These are phyloP conservation scores for Yamadazyma songkhlaensis DNA, from an alignment of 1,139 yeast genomes.

Conservation along the genomic window DNA sequence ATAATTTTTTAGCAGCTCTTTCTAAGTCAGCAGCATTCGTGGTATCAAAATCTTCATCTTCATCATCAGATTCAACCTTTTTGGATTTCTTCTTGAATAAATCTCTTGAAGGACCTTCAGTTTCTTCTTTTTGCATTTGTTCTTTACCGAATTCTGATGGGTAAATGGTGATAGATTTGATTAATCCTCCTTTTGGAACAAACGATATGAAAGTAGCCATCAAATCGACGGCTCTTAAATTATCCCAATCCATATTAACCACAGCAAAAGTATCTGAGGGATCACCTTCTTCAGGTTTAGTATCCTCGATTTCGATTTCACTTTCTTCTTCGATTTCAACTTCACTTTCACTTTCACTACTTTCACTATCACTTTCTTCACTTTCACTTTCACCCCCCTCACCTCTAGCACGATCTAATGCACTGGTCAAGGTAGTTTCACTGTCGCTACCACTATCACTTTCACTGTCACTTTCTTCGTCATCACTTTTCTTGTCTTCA, in stretches of 20 bases:
- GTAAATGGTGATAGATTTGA: slow-evolving; percentile 69
- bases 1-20: slow-evolving; percentile 61
- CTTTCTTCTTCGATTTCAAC: slow-evolving; percentile 42
- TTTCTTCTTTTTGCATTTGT: slow-evolving; percentile 85
- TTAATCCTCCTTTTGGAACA: slow-evolving; percentile 72
- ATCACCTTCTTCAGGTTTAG: slow-evolving; percentile 77
- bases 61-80: slow-evolving; percentile 30
- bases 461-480: slow-evolving; percentile 1
- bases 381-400: slow-evolving; percentile 43
- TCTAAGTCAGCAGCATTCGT: slow-evolving; percentile 42
- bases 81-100: slow-evolving; percentile 53
- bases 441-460: not conserved
- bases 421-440: slow-evolving; percentile 13
- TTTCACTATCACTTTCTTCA: slow-evolving; percentile 18
- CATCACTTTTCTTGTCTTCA: slow-evolving; percentile 21
- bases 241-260: slow-evolving; percentile 98
- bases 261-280: slow-evolving; percentile 83
- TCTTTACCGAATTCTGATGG: slow-evolving; percentile 95
- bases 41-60: slow-evolving; percentile 49
- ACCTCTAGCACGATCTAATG: slow-evolving; percentile 65
- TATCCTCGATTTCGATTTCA: slow-evolving; percentile 54
- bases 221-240: slow-evolving; percentile 77
- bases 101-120: slow-evolving; percentile 91
- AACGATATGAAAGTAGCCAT: slow-evolving; percentile 90
- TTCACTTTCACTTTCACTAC: slow-evolving; percentile 18